Conservation (phyloP, 371 early-diverging fungal genomes). For the Mucor irregularis region DNA sequence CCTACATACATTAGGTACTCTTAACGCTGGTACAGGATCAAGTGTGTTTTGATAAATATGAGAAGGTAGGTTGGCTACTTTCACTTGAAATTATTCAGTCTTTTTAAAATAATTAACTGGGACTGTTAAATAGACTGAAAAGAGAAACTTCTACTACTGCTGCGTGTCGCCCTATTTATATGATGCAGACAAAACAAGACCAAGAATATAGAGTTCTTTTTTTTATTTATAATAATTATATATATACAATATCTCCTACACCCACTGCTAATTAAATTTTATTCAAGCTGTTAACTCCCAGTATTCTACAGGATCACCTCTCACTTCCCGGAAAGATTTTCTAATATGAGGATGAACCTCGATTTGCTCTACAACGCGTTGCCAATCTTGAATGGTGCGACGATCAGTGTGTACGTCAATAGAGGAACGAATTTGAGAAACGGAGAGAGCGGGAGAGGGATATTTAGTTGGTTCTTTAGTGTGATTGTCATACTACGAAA, state of each 20-base stretch:
- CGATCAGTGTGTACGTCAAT: conserved; percentile 8
- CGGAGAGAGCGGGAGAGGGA: conserved; percentile 8
- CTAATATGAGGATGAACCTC: conserved; percentile 12
- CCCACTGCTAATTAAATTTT: too few relatives aligned
- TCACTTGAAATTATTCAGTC: too few relatives aligned
- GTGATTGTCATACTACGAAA: conserved; percentile 14
- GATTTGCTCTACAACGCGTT: conserved; percentile 6
- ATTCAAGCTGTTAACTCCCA: conserved; percentile 21
- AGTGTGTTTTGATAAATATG: too few relatives aligned
- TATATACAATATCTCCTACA: not conserved
- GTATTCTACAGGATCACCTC: conserved; percentile 23
- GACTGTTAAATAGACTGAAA: too few relatives aligned
- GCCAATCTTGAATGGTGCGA: conserved; percentile 18
- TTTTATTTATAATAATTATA: not conserved
- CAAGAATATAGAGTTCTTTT: not conserved
- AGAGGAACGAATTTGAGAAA: conserved; percentile 2
- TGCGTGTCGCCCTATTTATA: too few relatives aligned
- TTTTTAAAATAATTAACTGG: too few relatives aligned
- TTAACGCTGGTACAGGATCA: too few relatives aligned
- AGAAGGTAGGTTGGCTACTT: too few relatives aligned
- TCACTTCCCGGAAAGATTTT: conserved; percentile 12
- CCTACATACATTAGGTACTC: too few relatives aligned
- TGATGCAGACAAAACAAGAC: too few relatives aligned
- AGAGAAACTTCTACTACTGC: too few relatives aligned
- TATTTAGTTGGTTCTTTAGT: not conserved